Evolutionary conservation across 495 filamentous ascomycete genomes (phyloP).

Genomic region (Penicillium pulvis): DNA sequence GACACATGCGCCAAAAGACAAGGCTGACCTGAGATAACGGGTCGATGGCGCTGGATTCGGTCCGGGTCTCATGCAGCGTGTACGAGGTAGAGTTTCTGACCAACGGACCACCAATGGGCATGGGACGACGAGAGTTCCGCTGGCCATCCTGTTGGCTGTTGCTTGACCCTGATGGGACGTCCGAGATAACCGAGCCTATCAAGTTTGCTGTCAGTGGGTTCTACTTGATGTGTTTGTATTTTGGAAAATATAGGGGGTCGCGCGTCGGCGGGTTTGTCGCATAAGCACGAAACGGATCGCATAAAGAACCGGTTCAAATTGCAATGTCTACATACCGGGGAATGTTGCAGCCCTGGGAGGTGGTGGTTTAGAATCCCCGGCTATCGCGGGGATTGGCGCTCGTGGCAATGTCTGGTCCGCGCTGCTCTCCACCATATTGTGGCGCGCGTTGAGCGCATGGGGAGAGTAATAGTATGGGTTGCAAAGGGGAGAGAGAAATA

Average conservation of each 20-base stretch:
- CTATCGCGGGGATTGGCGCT: slow-evolving; percentile 22
- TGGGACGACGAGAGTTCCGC: slow-evolving; percentile 24
- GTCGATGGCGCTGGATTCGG: slow-evolving; percentile 53
- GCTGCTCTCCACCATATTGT: slow-evolving; percentile 22
- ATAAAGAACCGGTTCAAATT: slow-evolving; percentile 6
- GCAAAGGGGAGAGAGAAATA: slow-evolving; percentile 9
- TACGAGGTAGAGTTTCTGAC: slow-evolving; percentile 33
- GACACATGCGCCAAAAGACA: neutral
- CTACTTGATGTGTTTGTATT: slow-evolving; percentile 1
- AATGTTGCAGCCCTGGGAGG: slow-evolving; percentile 24
- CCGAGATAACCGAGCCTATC: slow-evolving; percentile 36
- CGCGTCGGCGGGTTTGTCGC: neutral
- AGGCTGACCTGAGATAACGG: slow-evolving; percentile 56
- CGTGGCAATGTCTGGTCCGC: slow-evolving; percentile 20
- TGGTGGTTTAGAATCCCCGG: slow-evolving; percentile 14
- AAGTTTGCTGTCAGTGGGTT: slow-evolving; percentile 10
- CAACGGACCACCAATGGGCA: slow-evolving; percentile 20
- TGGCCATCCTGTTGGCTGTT: slow-evolving; percentile 37
- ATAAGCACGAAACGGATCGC: slow-evolving; percentile 7
- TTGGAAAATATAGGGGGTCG: neutral
- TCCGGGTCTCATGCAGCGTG: slow-evolving; percentile 33
- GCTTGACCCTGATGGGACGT: slow-evolving; percentile 41
- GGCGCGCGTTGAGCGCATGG: slow-evolving; percentile 20
- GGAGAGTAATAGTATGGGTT: neutral
- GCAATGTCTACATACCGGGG: slow-evolving; percentile 22